Conservation (phyloP, 805 yeast genomes). For the Barnettozyma wickerhamii region DNA sequence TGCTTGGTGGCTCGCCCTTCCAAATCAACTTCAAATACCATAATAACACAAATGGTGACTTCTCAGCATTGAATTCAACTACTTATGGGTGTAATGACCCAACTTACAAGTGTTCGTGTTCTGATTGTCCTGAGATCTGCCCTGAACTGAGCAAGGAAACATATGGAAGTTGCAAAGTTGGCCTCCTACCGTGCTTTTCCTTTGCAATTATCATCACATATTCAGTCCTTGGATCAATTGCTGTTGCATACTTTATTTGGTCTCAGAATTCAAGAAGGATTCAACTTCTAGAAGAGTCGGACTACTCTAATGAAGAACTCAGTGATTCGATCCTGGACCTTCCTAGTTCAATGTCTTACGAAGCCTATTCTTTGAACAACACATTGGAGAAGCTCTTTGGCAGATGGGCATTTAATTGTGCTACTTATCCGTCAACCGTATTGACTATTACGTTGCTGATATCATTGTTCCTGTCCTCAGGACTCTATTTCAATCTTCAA, state of each 20-base stretch:
- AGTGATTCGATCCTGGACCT: conserved; percentile 7
- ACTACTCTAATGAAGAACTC: conserved; percentile 28
- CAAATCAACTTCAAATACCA: conserved; percentile 76
- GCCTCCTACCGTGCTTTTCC: conserved; percentile 69
- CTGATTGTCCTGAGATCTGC: conserved; percentile 82
- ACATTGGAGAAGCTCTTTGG: conserved; percentile 44
- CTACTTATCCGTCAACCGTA: conserved; percentile 52
- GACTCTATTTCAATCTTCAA: conserved; percentile 43
- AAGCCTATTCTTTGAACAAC: conserved; percentile 46
- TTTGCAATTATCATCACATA: conserved; percentile 55
- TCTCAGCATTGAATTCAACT: conserved; percentile 16
- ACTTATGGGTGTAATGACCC: conserved; percentile 52
- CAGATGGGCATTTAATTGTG: conserved; percentile 53
- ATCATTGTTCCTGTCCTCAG: conserved; percentile 44
- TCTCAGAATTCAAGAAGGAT: conserved; percentile 22
- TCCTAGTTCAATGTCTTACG: conserved; percentile 19
- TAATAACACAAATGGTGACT: conserved; percentile 15
- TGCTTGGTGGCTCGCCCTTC: conserved; percentile 93
- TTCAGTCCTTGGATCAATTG: conserved; percentile 25
- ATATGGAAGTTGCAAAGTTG: conserved; percentile 47
- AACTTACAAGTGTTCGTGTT: conserved; percentile 75
- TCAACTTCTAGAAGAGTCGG: conserved; percentile 39
- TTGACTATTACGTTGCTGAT: conserved; percentile 39
- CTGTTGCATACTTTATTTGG: conserved; percentile 21
- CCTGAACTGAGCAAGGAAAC: conserved; percentile 56